phyloP scores from a whole-genome alignment of 352 stramenopile genomes.

The Globisporangium orthogonon region DNA sequence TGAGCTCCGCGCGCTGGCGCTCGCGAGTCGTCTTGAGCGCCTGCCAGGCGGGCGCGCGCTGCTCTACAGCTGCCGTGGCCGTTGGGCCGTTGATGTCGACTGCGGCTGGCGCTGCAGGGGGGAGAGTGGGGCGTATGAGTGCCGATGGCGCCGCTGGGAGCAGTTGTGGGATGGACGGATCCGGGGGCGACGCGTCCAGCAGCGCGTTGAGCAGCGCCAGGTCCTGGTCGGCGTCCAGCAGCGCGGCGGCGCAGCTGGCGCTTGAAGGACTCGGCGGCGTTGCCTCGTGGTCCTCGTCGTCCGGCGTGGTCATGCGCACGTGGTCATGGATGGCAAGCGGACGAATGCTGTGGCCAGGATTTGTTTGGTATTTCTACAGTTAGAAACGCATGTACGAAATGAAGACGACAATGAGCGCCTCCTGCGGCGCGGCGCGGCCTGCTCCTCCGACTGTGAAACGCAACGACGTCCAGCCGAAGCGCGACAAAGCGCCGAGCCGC shows the following conservation, averaged over 20 bases:
- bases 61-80: neutral
- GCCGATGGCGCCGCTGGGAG: neutral
- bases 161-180: neutral
- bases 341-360: too few relatives aligned
- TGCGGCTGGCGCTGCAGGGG: neutral
- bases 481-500: too few relatives aligned
- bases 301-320: neutral
- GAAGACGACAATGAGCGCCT: too few relatives aligned
- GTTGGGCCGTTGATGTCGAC: neutral
- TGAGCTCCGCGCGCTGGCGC: constrained; percentile 7
- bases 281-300: constrained; percentile 1
- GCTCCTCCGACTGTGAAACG: too few relatives aligned
- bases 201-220: constrained; percentile 6
- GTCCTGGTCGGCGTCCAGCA: constrained; percentile 4
- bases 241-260: neutral
- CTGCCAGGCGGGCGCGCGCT: too few relatives aligned
- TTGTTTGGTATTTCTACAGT: too few relatives aligned
- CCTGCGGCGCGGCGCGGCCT: too few relatives aligned
- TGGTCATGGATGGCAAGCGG: too few relatives aligned
- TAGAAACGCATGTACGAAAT: too few relatives aligned
- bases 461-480: too few relatives aligned
- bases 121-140: neutral
- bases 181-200: neutral
- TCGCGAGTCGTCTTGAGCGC: constrained; percentile 9
- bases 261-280: constrained; percentile 3